Evolutionary conservation across 331 rosid genomes (phyloP), one percentile per base, ranked within the genome.

Genomic region (Stylosanthes scabra): DNA sequence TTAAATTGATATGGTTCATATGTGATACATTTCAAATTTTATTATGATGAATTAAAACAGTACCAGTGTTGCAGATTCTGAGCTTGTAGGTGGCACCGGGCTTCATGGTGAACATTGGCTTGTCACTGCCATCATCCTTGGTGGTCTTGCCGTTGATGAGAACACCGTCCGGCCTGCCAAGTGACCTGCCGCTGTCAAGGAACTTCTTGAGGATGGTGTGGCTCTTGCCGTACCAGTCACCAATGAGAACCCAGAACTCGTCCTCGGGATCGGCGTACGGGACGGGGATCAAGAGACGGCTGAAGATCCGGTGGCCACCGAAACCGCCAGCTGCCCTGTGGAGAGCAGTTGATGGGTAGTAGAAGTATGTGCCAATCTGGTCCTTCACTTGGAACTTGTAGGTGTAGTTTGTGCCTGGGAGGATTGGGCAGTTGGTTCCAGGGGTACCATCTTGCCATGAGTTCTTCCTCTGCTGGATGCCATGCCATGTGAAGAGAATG

Each of bases 361-460:
- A 89, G 56, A 86, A 66, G 68, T 72, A 92, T 69, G 78, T 83
- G 5, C 97, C 97, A 0, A 92, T 92, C 64, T 92, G 97, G 46
- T 92, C 97, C 88, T 92, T 92, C 16, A 86, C 88, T 44, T 92
- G 97, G 71, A 83, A 86, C 0, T 66, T 66, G 66, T 92, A 92
- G 7, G 93, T 91, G 88, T 69, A 89, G 79, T 89, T 91, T 3
- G 76, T 83, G 0, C 93, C 91, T 0, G 93, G 86, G 5, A 52
- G 82, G 8, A 91, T 89, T 7, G 97, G 97, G 78, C 97, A 89
- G 16, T 14, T 27, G 4, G 90, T 80, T 41, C 97, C 97, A 0
- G n/a, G 63, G 0, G 81, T 75, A 11, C 93, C 96, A 0, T 91
- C 93, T 55, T 86, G 90, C 96, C 96, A 91, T 1, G 96, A 77